Percentiles rank a stretch among this genome's conserved stretches.
Conservation (phyloP, 164 flowering plant genomes). For the Chimonanthus salicifolius region DNA sequence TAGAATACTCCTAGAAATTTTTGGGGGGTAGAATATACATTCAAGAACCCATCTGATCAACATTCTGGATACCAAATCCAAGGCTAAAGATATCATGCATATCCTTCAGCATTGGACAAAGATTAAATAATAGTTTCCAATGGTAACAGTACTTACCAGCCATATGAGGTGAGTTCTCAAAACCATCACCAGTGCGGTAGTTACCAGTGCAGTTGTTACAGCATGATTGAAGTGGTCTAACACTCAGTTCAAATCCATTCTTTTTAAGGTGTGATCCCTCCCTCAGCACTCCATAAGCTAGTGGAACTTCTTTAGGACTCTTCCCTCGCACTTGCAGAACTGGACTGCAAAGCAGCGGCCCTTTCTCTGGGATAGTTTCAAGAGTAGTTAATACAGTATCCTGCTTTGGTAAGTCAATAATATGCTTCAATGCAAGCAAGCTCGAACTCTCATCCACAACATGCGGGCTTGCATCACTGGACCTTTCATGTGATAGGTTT, state of each 20-base stretch:
- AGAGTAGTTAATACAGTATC: slow-evolving; percentile 19
- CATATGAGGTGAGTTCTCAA: slow-evolving; percentile 17
- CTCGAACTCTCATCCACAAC: slow-evolving; percentile 34
- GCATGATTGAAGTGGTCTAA: slow-evolving; percentile 17
- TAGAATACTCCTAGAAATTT: too few species aligned
- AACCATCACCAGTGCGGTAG: slow-evolving; percentile 10
- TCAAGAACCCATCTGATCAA: not conserved
- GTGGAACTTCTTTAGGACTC: slow-evolving; percentile 10
- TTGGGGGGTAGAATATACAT: not conserved
- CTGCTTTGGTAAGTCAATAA: slow-evolving; percentile 33
- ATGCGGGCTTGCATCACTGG: slow-evolving; percentile 17
- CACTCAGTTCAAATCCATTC: slow-evolving; percentile 18
- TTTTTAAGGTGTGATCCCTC: slow-evolving; percentile 13
- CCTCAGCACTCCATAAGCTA: slow-evolving; percentile 13
- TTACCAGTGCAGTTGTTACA: slow-evolving; percentile 8
- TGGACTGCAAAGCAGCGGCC: slow-evolving; percentile 10
- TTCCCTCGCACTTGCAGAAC: slow-evolving; percentile 16
- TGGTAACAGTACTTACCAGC: slow-evolving; percentile 17
- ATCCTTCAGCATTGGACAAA: not conserved
- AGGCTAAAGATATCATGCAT: not conserved
- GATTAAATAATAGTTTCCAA: not conserved
- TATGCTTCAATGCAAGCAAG: slow-evolving; percentile 32
- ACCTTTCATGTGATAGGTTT: slow-evolving; percentile 16
- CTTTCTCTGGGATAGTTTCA: slow-evolving; percentile 20
- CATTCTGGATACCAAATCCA: not conserved